Conservation (phyloP, 495 filamentous ascomycete species). For the Penicillium flavigenum region DNA sequence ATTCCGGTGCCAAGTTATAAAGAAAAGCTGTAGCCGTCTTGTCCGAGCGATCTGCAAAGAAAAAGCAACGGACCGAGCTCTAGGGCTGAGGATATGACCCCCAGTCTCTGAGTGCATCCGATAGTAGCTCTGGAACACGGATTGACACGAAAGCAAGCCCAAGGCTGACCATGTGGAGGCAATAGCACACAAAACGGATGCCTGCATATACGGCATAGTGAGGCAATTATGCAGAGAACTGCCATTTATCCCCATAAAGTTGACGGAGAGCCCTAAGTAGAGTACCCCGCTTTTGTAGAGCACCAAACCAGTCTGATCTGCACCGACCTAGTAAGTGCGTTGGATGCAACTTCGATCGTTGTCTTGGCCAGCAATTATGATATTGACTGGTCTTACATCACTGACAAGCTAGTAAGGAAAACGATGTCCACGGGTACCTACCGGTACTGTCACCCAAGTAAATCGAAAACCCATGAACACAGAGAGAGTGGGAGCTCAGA, state of each 20-base stretch:
- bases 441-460: no score
- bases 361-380: not conserved
- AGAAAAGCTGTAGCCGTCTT: not conserved
- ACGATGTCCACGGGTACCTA: not conserved
- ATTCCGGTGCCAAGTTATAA: not conserved
- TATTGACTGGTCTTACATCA: not conserved
- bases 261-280: not conserved
- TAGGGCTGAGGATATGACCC: not conserved
- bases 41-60: not conserved
- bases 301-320: not conserved
- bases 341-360: not conserved
- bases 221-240: not conserved
- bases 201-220: not conserved
- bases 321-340: not conserved
- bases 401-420: not conserved
- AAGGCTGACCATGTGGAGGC: not conserved
- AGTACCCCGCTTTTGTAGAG: not conserved
- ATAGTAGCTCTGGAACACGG: not conserved
- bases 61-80: not conserved
- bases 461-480: no score
- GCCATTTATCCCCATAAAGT: not conserved
- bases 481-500: not conserved
- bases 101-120: not conserved
- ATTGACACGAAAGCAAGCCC: not conserved
- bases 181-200: not conserved